phyloP scores from a whole-genome alignment of 2,329 filamentous ascomycete species.

The Curvularia eragrostidis region DNA sequence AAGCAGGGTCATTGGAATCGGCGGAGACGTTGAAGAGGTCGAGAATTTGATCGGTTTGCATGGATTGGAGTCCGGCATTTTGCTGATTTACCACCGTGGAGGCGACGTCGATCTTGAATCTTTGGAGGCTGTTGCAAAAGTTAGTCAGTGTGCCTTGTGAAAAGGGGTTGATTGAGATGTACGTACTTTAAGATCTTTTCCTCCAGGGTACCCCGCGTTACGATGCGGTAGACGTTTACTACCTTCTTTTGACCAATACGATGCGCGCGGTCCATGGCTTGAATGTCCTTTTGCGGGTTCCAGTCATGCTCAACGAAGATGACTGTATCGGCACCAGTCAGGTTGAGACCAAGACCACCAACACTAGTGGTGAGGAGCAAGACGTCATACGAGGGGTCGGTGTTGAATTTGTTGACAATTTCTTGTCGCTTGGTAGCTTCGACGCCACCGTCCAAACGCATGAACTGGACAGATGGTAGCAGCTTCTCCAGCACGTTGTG shows the following conservation, averaged over 20 bases:
- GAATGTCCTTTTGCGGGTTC: conserved; percentile 98
- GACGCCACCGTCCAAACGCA: conserved; percentile 92
- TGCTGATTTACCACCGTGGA: conserved; percentile 99
- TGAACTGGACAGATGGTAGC: conserved; percentile 89
- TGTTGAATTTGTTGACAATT: conserved; percentile 99
- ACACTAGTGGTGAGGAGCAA: conserved; percentile 93
- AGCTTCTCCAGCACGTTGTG: conserved; percentile 88
- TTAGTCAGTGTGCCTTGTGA: conserved; percentile 16
- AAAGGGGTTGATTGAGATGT: neutral
- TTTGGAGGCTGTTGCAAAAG: conserved; percentile 72
- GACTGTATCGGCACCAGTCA: conserved; percentile 96
- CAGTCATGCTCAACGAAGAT: conserved; percentile 99
- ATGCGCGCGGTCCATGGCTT: conserved; percentile 98
- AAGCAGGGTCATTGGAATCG: conserved; percentile 61
- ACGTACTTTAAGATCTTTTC: conserved; percentile 91
- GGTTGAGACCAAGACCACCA: conserved; percentile 89
- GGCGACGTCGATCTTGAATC: conserved; percentile 99
- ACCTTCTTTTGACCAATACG: conserved; percentile 99
- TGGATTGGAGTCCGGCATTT: conserved; percentile 90
- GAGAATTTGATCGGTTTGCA: conserved; percentile 98
- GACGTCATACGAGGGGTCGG: conserved; percentile 94
- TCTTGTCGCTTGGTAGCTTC: conserved; percentile 94
- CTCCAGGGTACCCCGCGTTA: conserved; percentile 93
- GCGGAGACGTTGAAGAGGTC: conserved; percentile 84
- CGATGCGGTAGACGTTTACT: conserved; percentile 96